Conservation (phyloP, 2,329 filamentous ascomycete species). For the Colletotrichum tabaci region DNA sequence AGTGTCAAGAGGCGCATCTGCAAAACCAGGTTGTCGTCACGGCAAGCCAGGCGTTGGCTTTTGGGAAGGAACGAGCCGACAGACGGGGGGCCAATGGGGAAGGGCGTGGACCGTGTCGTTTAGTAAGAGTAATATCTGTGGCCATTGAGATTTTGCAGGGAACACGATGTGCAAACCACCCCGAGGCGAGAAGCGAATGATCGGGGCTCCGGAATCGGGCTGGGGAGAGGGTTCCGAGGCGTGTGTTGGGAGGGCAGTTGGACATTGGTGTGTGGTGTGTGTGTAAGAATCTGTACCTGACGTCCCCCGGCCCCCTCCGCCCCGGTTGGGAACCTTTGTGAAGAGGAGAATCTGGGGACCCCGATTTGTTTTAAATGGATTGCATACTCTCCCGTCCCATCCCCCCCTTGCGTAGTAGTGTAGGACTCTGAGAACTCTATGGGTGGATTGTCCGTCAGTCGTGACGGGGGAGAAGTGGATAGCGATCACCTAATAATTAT, state of each 20-base stretch:
- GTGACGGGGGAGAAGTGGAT: conserved; percentile 3
- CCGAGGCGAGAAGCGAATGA: not conserved
- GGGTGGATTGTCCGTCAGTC: not conserved
- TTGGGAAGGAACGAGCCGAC: not conserved
- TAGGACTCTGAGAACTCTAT: not conserved
- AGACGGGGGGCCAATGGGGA: not conserved
- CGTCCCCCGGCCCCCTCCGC: not conserved
- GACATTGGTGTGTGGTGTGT: not conserved
- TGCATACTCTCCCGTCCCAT: not conserved
- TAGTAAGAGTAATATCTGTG: not conserved
- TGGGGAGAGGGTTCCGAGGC: no score
- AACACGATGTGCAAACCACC: not conserved
- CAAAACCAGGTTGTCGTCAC: not conserved
- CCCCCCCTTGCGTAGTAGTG: not conserved
- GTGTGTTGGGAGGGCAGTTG: not conserved
- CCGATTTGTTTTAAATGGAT: conserved; percentile 9
- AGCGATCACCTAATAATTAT: conserved; percentile 8
- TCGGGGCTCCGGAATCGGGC: not conserved
- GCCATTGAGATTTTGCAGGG: not conserved
- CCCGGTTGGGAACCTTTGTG: not conserved
- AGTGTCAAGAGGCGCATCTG: not conserved
- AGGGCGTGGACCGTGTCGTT: not conserved
- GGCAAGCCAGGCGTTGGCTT: not conserved
- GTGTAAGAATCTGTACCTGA: not conserved
- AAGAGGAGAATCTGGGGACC: conserved; percentile 27